Evolutionary conservation across 2,329 filamentous ascomycete species (phyloP).

Genomic region (Penicillium sp.): DNA sequence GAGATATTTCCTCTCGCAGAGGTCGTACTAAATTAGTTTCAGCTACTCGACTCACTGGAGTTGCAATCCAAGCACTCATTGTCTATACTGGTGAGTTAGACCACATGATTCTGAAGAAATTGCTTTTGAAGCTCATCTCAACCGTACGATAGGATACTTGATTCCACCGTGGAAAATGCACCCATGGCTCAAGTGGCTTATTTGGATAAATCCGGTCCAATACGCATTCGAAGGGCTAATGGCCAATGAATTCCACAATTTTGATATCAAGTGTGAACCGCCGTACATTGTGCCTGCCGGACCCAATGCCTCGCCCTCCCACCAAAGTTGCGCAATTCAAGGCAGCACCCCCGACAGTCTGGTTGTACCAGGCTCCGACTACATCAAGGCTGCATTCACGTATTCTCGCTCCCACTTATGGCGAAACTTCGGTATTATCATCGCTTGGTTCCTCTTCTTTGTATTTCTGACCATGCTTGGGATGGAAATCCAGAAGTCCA

Average conservation of each 20-base stretch:
- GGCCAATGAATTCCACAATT: constrained; percentile 68
- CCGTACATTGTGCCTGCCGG: constrained; percentile 60
- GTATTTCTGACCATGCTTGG: constrained; percentile 73
- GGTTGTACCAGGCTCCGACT: constrained; percentile 57
- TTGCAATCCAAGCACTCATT: constrained; percentile 54
- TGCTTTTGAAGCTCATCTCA: neutral
- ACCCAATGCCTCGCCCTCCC: constrained; percentile 47
- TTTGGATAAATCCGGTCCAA: constrained; percentile 67
- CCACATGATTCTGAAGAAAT: no score
- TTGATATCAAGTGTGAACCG: constrained; percentile 57
- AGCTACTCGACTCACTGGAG: constrained; percentile 53
- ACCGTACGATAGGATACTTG: constrained; percentile 54
- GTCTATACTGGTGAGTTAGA: constrained; percentile 55
- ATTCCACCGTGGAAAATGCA: constrained; percentile 65
- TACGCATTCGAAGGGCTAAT: constrained; percentile 71
- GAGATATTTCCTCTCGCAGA: no score
- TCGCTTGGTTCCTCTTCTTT: constrained; percentile 75
- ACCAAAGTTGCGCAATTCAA: constrained; percentile 62
- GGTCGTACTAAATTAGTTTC: constrained; percentile 4
- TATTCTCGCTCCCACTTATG: constrained; percentile 63
- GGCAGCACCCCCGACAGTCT: constrained; percentile 58
- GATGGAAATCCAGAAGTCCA: constrained; percentile 76
- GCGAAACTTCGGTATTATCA: constrained; percentile 78
- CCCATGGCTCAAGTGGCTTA: constrained; percentile 65
- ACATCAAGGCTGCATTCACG: constrained; percentile 57